Base-by-base conservation (phyloP, 345 rosid genomes). In the Boechera retrofracta region DNA sequence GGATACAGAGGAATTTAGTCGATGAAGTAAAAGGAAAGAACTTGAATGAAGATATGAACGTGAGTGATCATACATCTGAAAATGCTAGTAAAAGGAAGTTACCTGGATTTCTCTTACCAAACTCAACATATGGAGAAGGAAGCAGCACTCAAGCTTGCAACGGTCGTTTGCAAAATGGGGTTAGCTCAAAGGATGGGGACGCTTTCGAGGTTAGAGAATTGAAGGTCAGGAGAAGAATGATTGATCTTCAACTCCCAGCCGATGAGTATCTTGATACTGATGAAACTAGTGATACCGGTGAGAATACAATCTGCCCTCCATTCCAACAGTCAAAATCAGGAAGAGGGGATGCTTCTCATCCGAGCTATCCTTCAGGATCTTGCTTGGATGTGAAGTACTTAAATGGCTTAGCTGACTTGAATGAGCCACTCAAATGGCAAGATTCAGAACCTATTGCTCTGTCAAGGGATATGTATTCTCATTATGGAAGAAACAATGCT, bases 181-280 rank as follows among this genome's bases (percentile, higher is more conserved):
- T 57, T 21, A 63, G 66, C 36, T 54, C 53, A 32, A 77, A 79
- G 70, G 77, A 77, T 69, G 64, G 35, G 29, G 81, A 67, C 49
- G 62, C 53, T 38, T 61, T 53, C 35, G 86, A 85, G 62, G 78
- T 70, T 45, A 75, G 52, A 48, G 39, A 60, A 51, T 66, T 61
- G 78, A 86, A 84, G 71, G 71, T 52, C 6, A 72, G 73, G 66
- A 84, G 84, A 73, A 85, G 64, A 67, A 81, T 80, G 71, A 82
- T 89, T 71, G 87, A 89, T 72, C 88, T 87, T 67, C 87, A 78
- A 69, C 81, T 81, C 58, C 92, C 92, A 31, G 86, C 82, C 26
- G 81, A 86, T 33, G 83, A 79, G 26, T 84, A 73, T 80, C 71
- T 84, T 48, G 72, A 79, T 66, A 28, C 18, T 21, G 71, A 70